These are phyloP conservation scores for Crithidia fasciculata DNA, from an alignment of 208 protist genomes.

Conservation along the genomic window DNA sequence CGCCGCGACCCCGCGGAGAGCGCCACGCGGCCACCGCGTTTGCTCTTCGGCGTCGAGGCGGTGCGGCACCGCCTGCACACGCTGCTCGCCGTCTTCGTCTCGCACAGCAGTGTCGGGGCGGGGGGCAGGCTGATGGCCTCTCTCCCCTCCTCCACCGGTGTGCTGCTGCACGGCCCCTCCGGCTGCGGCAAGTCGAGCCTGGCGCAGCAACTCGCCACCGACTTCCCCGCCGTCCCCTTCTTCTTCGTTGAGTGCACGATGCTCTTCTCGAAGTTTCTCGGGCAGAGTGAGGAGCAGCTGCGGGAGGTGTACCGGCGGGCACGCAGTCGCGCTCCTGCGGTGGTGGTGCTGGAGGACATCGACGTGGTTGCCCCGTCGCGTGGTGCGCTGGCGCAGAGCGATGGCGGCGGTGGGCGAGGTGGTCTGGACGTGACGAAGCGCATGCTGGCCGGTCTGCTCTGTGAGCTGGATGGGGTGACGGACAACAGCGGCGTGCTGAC, in stretches of 20 bases:
- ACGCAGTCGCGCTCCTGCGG: conserved; percentile 60
- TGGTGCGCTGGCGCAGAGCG: conserved; percentile 32
- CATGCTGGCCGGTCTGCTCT: conserved; percentile 96
- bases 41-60: conserved; percentile 59
- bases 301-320: conserved; percentile 76
- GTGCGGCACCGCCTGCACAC: conserved; percentile 43
- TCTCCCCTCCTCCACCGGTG: conserved; percentile 63
- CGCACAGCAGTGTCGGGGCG: conserved; percentile 2
- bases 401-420: conserved; percentile 15
- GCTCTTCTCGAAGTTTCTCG: conserved; percentile 90
- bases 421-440: conserved; percentile 71
- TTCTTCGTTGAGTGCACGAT: conserved; percentile 75
- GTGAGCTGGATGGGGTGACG: conserved; percentile 97
- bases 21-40: background rate
- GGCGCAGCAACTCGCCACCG: conserved; percentile 35
- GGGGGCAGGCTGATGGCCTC: conserved; percentile 38
- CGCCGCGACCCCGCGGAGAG: conserved; percentile 2
- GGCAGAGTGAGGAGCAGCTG: conserved; percentile 88
- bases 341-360: conserved; percentile 89
- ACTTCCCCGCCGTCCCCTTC: conserved; percentile 53
- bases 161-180: conserved; percentile 85
- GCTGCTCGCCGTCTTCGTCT: conserved; percentile 46
- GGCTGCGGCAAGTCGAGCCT: conserved; percentile 85
- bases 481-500: conserved; percentile 91
- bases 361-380: conserved; percentile 81